These are phyloP conservation scores for Lablab purpureus DNA, from an alignment of 306 rosid genomes.

Conservation along the genomic window DNA sequence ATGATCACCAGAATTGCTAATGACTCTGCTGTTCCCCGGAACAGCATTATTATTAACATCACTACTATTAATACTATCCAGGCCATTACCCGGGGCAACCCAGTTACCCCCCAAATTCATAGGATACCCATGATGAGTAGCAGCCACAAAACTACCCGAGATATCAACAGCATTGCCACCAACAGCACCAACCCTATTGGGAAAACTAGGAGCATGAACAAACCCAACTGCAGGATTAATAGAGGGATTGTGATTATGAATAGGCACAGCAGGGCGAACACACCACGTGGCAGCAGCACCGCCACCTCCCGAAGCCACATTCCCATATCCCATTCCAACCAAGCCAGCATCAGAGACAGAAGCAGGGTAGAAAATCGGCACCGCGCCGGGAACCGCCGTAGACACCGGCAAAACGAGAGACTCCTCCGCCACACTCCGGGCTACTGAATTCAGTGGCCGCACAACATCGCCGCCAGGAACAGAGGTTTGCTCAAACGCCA, in stretches of 20 bases:
- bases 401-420: constrained; percentile 59
- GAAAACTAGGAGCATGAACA: constrained; percentile 52
- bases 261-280: constrained; percentile 51
- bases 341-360: constrained; percentile 62
- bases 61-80: constrained; percentile 46
- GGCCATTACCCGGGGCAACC: constrained; percentile 42
- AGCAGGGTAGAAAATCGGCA: constrained; percentile 60
- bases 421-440: constrained; percentile 65
- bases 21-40: background rate
- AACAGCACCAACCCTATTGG: constrained; percentile 41
- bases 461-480: constrained; percentile 54
- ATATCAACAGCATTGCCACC: constrained; percentile 64
- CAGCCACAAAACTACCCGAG: constrained; percentile 44
- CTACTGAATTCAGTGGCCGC: constrained; percentile 53
- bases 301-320: constrained; percentile 59
- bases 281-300: constrained; percentile 63
- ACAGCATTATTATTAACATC: background rate
- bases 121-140: constrained; percentile 52
- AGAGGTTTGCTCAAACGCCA: constrained; percentile 88
- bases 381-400: constrained; percentile 48
- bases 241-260: constrained; percentile 48
- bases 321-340: constrained; percentile 70
- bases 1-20: constrained; percentile 48
- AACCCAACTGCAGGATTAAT: constrained; percentile 60
- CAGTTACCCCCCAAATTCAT: constrained; percentile 61